Evolutionary conservation across 306 rosid species (phyloP), one percentile per base, ranked within the genome.

Genomic region (Myrica gale): DNA sequence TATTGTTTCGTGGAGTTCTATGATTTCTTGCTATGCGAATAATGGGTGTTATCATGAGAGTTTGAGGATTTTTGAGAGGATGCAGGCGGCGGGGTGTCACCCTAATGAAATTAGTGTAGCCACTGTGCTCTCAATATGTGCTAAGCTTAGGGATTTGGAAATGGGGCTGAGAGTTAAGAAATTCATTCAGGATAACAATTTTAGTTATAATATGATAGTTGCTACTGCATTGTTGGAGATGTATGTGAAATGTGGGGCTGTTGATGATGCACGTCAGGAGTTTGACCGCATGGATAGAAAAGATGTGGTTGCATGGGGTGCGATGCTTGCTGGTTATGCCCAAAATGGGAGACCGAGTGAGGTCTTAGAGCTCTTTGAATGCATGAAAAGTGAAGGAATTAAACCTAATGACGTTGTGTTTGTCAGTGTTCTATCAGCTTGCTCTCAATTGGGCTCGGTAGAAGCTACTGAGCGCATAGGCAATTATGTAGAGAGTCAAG

Each of bases 141-240:
- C 68, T 32, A 61, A 61, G 68, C 68, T 32, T 61, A 61, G 68
- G 45, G 68, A 61, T 61, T 61, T 61, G 68, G 68, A 61, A 61
- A 61, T 32, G 45, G 68, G 68, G 68, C 13, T 61, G 68, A 61
- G 68, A 26, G 44, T 61, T 61, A 61, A 26, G 44, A 61, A 61
- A 19, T 61, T 61, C 15, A 32, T 61, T 26, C 44, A 61, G 9
- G 9, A 61, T 42, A 61, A 32, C 68, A 61, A 61, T 32, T 61
- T 61, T 12, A 1, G 0, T 32, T 26, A 2, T 15, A 61, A 61
- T 32, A 61, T 61, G 68, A 26, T 61, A 26, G 44, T 61, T 5
- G 32, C 44, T 32, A 61, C 68, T 13, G 68, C 68, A 61, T 61
- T 61, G 68, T 26, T 61, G 42, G 68, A 61, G 32, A 61, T 61